Evolutionary conservation across 345 rosid species (phyloP), one percentile per base, ranked within the genome.

Genomic region (Abelmoschus esculentus): DNA sequence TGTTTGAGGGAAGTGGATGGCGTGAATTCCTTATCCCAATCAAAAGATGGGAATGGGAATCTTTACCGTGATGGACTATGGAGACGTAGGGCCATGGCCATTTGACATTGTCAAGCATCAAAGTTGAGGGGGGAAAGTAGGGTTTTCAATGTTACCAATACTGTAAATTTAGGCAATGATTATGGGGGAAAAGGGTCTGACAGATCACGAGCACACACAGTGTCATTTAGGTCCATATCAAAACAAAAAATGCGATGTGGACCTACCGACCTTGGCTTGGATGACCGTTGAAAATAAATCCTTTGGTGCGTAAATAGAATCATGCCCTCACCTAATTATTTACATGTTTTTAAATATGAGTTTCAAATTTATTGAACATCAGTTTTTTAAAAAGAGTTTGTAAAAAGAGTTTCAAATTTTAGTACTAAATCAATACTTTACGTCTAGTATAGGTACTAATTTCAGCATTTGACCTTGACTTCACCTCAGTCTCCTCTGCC

Each of bases 11-110:
- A 15, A 8, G 19, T 59, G 46, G 50, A 18, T 62, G 50, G 67
- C 67, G 42, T 44, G 2, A n/a, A n/a, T 42, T 63, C 32, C 32
- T 61, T 62, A 19, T 63, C 67, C 11, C 4, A 38, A 38, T 17
- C 49, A 36, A 61, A 46, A 28, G 66, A 61, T 61, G 7, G 49
- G 66, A 61, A 36, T 61, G n/a, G n/a, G n/a, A n/a, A n/a, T n/a
- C 47, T 36, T 36, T 36, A 61, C 8, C 49, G 9, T 2, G 7
- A 29, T 52, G 22, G 8, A 36, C n/a, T n/a, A n/a, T n/a, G n/a
- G 26, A 22, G 17, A 18, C 19, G 58, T 28, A 18, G 11, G 52
- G 18, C 44, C 64, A 60, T n/a, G 22, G 2, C 44, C 22, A 32
- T n/a, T 32, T 32, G 22, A 59, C 19, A 15, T 59, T 58, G 36